These are phyloP conservation scores for Dioscorea alata DNA, from an alignment of 106 monocot genomes.

Conservation along the genomic window DNA sequence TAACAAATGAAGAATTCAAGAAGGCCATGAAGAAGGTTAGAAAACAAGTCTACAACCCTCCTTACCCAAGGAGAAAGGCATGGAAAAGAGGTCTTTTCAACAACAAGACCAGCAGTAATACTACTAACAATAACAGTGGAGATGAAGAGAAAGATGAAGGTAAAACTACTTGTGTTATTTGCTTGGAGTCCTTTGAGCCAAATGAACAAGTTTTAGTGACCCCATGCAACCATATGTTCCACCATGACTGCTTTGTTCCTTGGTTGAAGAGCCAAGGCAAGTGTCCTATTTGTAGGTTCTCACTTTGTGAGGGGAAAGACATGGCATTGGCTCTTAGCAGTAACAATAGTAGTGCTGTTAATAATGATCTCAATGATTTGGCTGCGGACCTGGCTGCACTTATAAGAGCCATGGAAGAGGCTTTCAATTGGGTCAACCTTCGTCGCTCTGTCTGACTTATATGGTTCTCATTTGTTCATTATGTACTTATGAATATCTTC, in stretches of 20 bases:
- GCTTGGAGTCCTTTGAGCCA: constrained; percentile 46
- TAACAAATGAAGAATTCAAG: constrained; percentile 57
- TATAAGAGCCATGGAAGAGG: constrained; percentile 70
- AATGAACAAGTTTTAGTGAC: constrained; percentile 49
- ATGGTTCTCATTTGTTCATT: too few species aligned
- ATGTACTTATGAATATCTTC: too few species aligned
- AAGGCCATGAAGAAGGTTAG: constrained; percentile 54
- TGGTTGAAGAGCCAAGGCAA: constrained; percentile 71
- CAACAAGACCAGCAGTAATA: constrained; percentile 4
- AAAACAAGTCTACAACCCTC: constrained; percentile 39
- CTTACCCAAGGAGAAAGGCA: constrained; percentile 15
- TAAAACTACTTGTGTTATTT: constrained; percentile 35
- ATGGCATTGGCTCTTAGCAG: constrained; percentile 1
- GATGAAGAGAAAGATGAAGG: constrained; percentile 14
- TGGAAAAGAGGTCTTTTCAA: constrained; percentile 31
- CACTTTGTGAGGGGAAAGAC: constrained; percentile 28
- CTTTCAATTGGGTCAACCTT: constrained; percentile 35
- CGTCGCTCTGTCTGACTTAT: neutral
- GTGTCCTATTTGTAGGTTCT: constrained; percentile 61
- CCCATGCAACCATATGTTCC: constrained; percentile 77
- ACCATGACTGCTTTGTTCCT: constrained; percentile 52
- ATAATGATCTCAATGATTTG: neutral
- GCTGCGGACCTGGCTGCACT: constrained; percentile 30
- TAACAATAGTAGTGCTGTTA: neutral
- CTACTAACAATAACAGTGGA: neutral